A percentile compares a stretch with the other conserved stretches of the same genome.
Conservation (phyloP, 352 stramenopile genomes). For the Pythium rhizo-oryzae region DNA sequence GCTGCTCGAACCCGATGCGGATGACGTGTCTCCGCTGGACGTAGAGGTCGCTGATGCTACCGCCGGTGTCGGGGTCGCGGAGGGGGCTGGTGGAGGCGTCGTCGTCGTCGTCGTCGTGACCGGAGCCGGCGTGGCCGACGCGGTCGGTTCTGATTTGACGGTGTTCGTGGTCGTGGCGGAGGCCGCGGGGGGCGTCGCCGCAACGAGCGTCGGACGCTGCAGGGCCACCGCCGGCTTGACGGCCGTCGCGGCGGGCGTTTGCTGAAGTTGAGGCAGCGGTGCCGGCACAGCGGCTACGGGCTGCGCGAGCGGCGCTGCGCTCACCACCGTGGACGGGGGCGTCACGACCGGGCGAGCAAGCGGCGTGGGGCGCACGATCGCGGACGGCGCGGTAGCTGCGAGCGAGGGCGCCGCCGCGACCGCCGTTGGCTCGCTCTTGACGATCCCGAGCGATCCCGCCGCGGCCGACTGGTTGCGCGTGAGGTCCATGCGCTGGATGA, state of each 20-base stretch:
- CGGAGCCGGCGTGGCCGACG: background rate
- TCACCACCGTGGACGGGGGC: background rate
- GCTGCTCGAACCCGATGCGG: background rate
- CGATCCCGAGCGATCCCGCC: conserved; percentile 35
- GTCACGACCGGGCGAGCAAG: conserved; percentile 7
- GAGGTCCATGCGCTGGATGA: conserved; percentile 87
- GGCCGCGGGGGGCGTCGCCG: conserved; percentile 9
- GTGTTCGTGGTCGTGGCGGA: background rate
- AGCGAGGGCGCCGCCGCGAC: background rate
- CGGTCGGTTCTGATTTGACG: conserved; percentile 22
- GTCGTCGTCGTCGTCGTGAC: background rate
- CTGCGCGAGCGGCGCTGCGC: background rate
- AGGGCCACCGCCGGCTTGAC: conserved; percentile 4
- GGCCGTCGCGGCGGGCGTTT: background rate
- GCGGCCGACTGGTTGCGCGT: conserved; percentile 56
- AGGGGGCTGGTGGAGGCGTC: background rate
- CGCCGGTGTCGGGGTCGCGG: background rate
- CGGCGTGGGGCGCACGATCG: background rate
- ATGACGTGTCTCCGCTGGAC: background rate
- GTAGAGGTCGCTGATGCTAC: conserved; percentile 17
- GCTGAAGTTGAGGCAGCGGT: background rate
- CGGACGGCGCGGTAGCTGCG: background rate
- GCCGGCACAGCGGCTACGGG: background rate
- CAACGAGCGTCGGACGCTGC: conserved; percentile 34
- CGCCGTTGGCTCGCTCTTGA: conserved; percentile 26